A percentile compares a stretch with the other conserved stretches of the same genome.
These are phyloP conservation scores for Calvatia gigantea DNA, from an alignment of 768 basidiomycete species.

Conservation along the genomic window DNA sequence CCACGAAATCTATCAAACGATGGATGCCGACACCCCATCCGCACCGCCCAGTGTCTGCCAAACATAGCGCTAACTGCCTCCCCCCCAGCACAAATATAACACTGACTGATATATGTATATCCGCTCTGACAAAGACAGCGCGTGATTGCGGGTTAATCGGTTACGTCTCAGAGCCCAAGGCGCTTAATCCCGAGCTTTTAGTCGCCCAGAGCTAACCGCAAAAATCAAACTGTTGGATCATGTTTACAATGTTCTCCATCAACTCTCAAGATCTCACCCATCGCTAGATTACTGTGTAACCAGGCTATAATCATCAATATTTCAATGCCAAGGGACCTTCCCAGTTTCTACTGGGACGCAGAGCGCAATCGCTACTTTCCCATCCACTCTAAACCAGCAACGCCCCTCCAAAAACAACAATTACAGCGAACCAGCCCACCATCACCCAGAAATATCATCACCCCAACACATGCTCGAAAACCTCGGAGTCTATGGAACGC, in stretches of 20 bases:
- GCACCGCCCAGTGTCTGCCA: neutral
- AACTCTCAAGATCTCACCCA: too few relatives aligned
- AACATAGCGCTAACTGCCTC: neutral
- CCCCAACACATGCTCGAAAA: neutral
- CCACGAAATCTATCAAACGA: too few relatives aligned
- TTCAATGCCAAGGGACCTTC: conserved; percentile 39
- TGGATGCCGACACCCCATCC: neutral
- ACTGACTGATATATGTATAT: too few relatives aligned
- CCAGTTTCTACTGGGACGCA: conserved; percentile 57
- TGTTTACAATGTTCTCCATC: too few relatives aligned
- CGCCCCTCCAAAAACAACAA: conserved; percentile 14
- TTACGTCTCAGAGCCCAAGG: too few relatives aligned
- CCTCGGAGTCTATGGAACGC: neutral
- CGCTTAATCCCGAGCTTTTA: too few relatives aligned
- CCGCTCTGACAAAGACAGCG: too few relatives aligned
- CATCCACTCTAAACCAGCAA: conserved; percentile 33
- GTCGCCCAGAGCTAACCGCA: too few relatives aligned
- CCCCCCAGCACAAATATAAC: too few relatives aligned
- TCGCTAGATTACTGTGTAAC: neutral
- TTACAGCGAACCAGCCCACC: conserved; percentile 8
- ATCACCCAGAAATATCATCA: neutral
- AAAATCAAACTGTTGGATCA: too few relatives aligned
- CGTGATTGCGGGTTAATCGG: too few relatives aligned
- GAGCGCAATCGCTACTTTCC: conserved; percentile 56
- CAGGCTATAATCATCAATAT: neutral